A percentile compares a stretch with the other conserved stretches of the same genome.
Conservation (phyloP, 2,329 filamentous ascomycete genomes). For the Exophiala spinifera region DNA sequence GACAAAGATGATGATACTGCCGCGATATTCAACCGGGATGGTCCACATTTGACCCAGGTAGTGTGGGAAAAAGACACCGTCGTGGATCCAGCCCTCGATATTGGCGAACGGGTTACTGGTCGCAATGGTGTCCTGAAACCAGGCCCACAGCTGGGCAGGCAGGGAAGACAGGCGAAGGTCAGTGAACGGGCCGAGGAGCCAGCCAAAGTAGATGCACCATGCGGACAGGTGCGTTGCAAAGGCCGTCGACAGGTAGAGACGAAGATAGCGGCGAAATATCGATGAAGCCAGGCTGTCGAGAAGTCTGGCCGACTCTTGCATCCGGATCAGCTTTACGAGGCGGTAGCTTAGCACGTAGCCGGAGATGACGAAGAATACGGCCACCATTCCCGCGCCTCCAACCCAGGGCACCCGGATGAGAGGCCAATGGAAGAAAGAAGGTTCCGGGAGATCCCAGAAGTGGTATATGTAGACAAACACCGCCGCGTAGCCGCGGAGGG, state of each 20-base stretch:
- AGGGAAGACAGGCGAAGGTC: neutral
- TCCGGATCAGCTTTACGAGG: constrained; percentile 38
- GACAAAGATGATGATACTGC: constrained; percentile 1
- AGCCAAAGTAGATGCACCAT: neutral
- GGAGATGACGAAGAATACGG: constrained; percentile 50
- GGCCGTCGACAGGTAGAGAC: constrained; percentile 44
- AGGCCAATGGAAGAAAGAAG: constrained; percentile 29
- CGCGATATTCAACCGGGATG: constrained; percentile 3
- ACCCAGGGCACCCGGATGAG: constrained; percentile 37
- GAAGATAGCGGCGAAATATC: constrained; percentile 43
- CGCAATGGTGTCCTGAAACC: constrained; percentile 28
- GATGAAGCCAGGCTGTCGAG: constrained; percentile 38
- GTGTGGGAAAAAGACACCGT: constrained; percentile 31
- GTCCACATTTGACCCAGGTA: constrained; percentile 46
- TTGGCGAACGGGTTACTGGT: constrained; percentile 36
- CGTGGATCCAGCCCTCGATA: constrained; percentile 29
- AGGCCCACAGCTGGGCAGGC: constrained; percentile 10
- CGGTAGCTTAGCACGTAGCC: constrained; percentile 48
- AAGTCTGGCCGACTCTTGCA: constrained; percentile 37
- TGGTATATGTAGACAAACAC: constrained; percentile 47
- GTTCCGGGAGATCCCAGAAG: constrained; percentile 31
- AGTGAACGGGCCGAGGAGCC: constrained; percentile 31
- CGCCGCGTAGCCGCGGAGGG: constrained; percentile 44
- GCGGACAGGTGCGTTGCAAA: constrained; percentile 41
- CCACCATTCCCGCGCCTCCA: constrained; percentile 33